Evolutionary conservation across 2,329 filamentous ascomycete species (phyloP), one percentile per base, ranked within the genome.

Genomic region (Curvularia sp.): DNA sequence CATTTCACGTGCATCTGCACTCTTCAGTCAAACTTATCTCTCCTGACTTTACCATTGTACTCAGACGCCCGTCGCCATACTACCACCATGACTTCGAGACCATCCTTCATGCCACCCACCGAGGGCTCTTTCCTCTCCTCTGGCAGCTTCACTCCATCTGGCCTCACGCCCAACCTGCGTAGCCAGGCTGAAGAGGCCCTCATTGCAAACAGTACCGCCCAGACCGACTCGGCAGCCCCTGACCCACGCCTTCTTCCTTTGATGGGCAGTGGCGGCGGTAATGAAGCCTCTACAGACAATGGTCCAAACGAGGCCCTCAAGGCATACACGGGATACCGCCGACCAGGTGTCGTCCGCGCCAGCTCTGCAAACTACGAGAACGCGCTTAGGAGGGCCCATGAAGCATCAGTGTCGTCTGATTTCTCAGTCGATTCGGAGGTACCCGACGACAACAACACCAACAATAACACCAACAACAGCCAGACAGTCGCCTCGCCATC

Each of bases 211-310:
- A 70, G 61, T 19, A 52, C 49, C 28, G 53, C 65, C 10, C 74
- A 76, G 57, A 77, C 74, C 21, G 74, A 77, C 42, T 72, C 73
- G 9, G 74, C 74, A 34, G 74, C 74, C 3, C 74, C 74, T 3
- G 71, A 73, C 15, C 67, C 67, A 13, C 57, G 57, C 1, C 39
- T 69, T 23, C 19, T 53, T 3, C 28, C 59, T 28, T 36, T 61
- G 25, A 53, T 34, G 55, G 52, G 50, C 28, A 30, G 45, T 15
- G 51, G 55, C 25, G 55, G 51, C 21, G 55, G 55, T 36, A 50
- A 58, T 19, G 51, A 55, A 27, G 12, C 12, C n/a, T 5, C 49
- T 5, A 34, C 59, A 36, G 57, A 60, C 13, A 19, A 61, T 25
- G 53, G 52, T 18, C 42, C 57, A 36, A 53, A 59, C 18, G 74